Percentiles rank a stretch among this genome's conserved stretches.
Evolutionary conservation across 2,329 filamentous ascomycete species (phyloP).

Genomic region (Hypomyces rosellus): DNA sequence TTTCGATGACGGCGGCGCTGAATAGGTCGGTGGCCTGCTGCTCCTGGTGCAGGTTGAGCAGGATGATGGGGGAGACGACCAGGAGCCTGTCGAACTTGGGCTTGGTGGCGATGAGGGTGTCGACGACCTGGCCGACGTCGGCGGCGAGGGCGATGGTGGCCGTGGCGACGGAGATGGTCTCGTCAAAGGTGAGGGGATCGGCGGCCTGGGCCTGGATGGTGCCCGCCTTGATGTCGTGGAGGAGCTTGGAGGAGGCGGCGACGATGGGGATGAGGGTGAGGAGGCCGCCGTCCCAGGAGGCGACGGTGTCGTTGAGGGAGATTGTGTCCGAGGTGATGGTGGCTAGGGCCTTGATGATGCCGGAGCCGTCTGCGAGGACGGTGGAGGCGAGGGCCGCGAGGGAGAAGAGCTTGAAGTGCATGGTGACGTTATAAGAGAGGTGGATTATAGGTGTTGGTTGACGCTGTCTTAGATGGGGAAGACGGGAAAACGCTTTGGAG

Average conservation of each 20-base stretch:
- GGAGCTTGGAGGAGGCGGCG: slow-evolving; percentile 30
- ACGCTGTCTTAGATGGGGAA: slow-evolving; percentile 3
- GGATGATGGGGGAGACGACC: slow-evolving; percentile 37
- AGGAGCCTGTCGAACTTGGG: slow-evolving; percentile 38
- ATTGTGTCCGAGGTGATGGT: slow-evolving; percentile 28
- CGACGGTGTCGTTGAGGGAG: slow-evolving; percentile 28
- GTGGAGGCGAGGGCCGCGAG: slow-evolving; percentile 18
- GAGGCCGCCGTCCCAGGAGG: slow-evolving; percentile 32
- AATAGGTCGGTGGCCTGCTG: slow-evolving; percentile 34
- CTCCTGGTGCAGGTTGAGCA: slow-evolving; percentile 35
- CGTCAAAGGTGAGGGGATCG: slow-evolving; percentile 29
- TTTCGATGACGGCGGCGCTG: slow-evolving; percentile 30
- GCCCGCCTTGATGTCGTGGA: slow-evolving; percentile 34
- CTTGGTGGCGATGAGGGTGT: slow-evolving; percentile 33
- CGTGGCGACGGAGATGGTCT: slow-evolving; percentile 33
- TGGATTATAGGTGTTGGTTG: slow-evolving; percentile 1
- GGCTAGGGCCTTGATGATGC: slow-evolving; percentile 29
- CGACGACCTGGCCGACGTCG: slow-evolving; percentile 33
- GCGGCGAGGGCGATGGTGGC: slow-evolving; percentile 29
- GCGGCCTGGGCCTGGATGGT: slow-evolving; percentile 31
- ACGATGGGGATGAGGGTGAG: slow-evolving; percentile 36
- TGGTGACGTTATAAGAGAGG: neutral
- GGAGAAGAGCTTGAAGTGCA: slow-evolving; percentile 18
- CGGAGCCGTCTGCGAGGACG: slow-evolving; percentile 24
- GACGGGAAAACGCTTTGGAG: neutral